Evolutionary conservation across 1,284 basidiomycete species (phyloP).

Genomic region (Melampsora larici-populina): DNA sequence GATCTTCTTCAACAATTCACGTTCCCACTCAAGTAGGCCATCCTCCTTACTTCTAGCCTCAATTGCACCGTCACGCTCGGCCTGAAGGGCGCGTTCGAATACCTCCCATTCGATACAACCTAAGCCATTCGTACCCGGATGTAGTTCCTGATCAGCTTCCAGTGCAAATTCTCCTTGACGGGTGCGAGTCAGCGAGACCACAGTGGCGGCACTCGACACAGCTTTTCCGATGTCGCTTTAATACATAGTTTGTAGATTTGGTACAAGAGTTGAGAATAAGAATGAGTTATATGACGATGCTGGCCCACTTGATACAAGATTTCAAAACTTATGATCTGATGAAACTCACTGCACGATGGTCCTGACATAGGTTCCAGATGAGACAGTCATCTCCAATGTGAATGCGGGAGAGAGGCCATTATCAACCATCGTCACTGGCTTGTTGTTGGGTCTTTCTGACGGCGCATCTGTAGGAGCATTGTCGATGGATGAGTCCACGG

Average conservation of each 20-base stretch:
- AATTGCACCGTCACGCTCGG: not conserved
- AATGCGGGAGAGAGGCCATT: slow-evolving; percentile 66
- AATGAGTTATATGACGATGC: no score
- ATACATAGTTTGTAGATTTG: not conserved
- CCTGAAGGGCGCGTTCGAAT: slow-evolving; percentile 63
- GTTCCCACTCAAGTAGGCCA: slow-evolving; percentile 34
- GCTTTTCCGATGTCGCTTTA: slow-evolving; percentile 69
- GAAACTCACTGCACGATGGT: slow-evolving; percentile 59
- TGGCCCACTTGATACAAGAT: not conserved
- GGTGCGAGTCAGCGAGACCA: slow-evolving; percentile 78
- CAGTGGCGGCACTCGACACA: slow-evolving; percentile 79
- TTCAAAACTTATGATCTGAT: not conserved
- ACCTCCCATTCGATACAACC: slow-evolving; percentile 74
- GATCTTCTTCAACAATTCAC: slow-evolving; percentile 40
- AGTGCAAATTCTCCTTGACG: slow-evolving; percentile 77
- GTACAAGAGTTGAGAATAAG: no score
- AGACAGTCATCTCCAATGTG: slow-evolving; percentile 82
- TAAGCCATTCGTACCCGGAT: slow-evolving; percentile 51
- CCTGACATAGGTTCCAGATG: slow-evolving; percentile 93
- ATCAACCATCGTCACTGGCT: slow-evolving; percentile 47
- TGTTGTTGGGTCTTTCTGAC: slow-evolving; percentile 45
- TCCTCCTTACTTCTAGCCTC: slow-evolving; percentile 6
- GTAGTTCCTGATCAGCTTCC: slow-evolving; percentile 57
- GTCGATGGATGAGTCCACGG: not conserved
- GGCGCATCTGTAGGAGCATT: slow-evolving; percentile 7